These are phyloP conservation scores for Aurantiochytrium sp. DNA, from an alignment of 108 stramenopile species.

Conservation along the genomic window DNA sequence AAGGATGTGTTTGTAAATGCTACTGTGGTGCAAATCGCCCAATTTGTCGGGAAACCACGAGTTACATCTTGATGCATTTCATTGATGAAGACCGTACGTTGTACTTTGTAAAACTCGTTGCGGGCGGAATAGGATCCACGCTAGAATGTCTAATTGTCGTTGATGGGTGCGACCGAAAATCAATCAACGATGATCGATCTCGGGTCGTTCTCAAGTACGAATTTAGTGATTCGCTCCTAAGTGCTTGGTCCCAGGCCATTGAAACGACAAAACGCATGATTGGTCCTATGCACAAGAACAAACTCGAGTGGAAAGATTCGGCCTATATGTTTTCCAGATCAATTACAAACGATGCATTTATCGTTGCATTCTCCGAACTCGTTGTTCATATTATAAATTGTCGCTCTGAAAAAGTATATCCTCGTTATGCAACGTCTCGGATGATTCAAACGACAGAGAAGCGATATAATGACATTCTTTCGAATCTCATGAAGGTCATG, in stretches of 20 bases:
- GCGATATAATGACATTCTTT: no score
- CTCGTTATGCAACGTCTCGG: neutral
- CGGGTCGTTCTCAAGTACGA: neutral
- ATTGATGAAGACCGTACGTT: neutral
- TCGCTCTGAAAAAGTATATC: neutral
- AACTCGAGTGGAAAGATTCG: neutral
- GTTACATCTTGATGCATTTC: neutral
- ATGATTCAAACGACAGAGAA: neutral
- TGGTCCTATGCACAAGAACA: neutral
- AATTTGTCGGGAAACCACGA: neutral
- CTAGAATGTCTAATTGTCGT: neutral
- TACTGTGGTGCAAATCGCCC: neutral
- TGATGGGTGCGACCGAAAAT: neutral
- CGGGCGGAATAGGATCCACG: neutral
- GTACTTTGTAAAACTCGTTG: neutral
- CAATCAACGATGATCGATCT: neutral
- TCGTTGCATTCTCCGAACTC: neutral
- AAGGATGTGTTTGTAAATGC: neutral
- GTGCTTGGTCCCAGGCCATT: neutral
- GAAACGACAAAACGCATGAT: neutral
- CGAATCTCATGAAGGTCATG: no score
- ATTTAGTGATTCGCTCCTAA: neutral
- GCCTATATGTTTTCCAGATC: neutral
- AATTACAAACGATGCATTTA: neutral
- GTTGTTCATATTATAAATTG: neutral